phyloP scores from a whole-genome alignment of 306 rosid species.

The Myrica gale region DNA sequence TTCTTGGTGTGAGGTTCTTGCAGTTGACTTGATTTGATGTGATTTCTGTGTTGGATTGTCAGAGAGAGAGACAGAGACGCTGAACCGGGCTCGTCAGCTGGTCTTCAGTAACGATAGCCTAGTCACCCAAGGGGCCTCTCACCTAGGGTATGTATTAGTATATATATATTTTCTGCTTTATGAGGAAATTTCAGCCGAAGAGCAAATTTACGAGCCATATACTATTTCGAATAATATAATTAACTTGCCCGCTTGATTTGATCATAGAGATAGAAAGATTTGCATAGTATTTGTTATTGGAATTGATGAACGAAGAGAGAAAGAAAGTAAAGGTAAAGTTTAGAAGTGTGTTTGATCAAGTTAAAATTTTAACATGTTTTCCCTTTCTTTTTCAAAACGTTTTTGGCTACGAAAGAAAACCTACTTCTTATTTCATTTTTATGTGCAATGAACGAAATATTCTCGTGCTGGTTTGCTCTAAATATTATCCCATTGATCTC shows the following conservation, averaged over 20 bases:
- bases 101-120: slow-evolving; percentile 78
- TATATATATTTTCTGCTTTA: background rate
- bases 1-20: slow-evolving; percentile 10
- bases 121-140: slow-evolving; percentile 58
- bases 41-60: slow-evolving; percentile 28
- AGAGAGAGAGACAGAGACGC: slow-evolving; percentile 99
- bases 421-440: background rate
- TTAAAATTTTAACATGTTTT: too few species aligned
- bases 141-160: slow-evolving; percentile 54
- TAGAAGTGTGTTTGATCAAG: too few species aligned
- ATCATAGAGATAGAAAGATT: background rate
- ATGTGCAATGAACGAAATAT: background rate
- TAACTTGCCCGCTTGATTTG: background rate
- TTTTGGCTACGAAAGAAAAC: background rate
- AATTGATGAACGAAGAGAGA: too few species aligned
- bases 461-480: background rate
- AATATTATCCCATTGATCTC: background rate
- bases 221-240: background rate
- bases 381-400: background rate
- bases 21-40: slow-evolving; percentile 24
- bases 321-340: too few species aligned
- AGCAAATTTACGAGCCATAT: background rate
- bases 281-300: too few species aligned
- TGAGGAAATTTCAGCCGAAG: background rate
- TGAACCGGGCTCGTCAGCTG: slow-evolving; percentile 91